Base-by-base conservation (phyloP, 805 yeast species). In the Sungouiella blattae region DNA sequence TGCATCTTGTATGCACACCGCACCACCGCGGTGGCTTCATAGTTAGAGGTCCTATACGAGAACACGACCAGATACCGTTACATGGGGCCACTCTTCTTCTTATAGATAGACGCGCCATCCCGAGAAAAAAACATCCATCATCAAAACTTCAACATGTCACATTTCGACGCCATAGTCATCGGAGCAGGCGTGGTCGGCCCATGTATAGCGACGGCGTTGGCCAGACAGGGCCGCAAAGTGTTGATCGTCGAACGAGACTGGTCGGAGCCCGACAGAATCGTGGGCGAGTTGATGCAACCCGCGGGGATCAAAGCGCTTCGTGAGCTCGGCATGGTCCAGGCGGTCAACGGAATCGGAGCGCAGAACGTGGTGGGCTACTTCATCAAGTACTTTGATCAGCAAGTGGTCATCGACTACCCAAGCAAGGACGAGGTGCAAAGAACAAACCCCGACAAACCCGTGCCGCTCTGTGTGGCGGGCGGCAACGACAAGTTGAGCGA, bases 151-250 rank as follows among this genome's bases (percentile, higher is more conserved):
- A 28, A 11, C 7, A 33, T 33, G 36, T 22, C 37, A 6, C 11
- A 15, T 11, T 87, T 77, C 61, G 98, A 93, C 54, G 91, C 82
- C 33, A 80, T 91, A 27, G 83, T 93, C 17, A 79, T 93, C 26
- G 98, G 98, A n/a, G 97, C 98, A n/a, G 98, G 98, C 37, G 95
- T 91, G 14, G 82, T 87, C 16, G 98, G 99, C 1, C 96, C 98
- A 2, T 81, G 91, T 37, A 71, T 91, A 13, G 97, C 97, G 28
- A 83, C 88, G 1, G 88, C 85, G 3, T 64, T 93, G 36, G 98
- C 96, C 1, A 74, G 91, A 49, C 94, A 86, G 53, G 98, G 98
- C 21, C 73, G 95, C 47, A 72, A 73, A 33, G 97, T 93, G 6
- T 60, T 83, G 34, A 71, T 83, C 14, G 68, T 83, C 12, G 99